Base-by-base conservation (phyloP, 2,329 filamentous ascomycete species). In the Xylaria sp. region DNA sequence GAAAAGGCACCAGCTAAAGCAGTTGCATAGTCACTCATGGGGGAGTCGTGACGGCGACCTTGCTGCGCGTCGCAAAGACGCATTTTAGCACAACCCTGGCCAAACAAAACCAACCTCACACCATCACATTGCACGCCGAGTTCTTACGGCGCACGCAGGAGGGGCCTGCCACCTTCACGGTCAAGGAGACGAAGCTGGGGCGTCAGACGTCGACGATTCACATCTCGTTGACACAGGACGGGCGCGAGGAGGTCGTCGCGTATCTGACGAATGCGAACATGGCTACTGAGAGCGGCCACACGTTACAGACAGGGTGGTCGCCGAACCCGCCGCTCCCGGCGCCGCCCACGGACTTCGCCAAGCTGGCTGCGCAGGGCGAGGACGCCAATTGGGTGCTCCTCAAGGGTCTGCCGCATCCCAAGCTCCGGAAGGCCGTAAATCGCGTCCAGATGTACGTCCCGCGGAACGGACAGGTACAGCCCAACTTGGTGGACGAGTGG, bases 241-340 rank as follows among this genome's bases (percentile, higher is more conserved):
- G 73, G 0, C 85, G 88, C 59, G 84, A 88, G 71, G 89, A 89
- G 75, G 84, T 91, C 25, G 82, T 89, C 42, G 86, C 83, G 15
- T 90, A 91, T 76, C 82, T 90, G 67, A 92, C 89, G 6, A 85
- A 92, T 68, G 84, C 85, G 25, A 89, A 92, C 69, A 82, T 91
- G 50, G 72, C 78, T 1, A 82, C 81, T 1, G 90, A 92, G 74
- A 77, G 80, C 3, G 90, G 90, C 9, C 7, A 86, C 85, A 70
- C 75, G 7, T 59, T 77, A 25, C 57, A 80, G 17, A 90, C 88
- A 0, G 76, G 79, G 20, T 92, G 87, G 79, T 75, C 78, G 5
- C 78, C 89, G 6, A 58, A 74, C 25, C 80, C 80, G 10, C 64
- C 74, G 27, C 80, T 79, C 5, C 64, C 75, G 25, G 74, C 79